Evolutionary conservation across 1,284 basidiomycete genomes (phyloP).

Genomic region (Pisolithus thermaeus): DNA sequence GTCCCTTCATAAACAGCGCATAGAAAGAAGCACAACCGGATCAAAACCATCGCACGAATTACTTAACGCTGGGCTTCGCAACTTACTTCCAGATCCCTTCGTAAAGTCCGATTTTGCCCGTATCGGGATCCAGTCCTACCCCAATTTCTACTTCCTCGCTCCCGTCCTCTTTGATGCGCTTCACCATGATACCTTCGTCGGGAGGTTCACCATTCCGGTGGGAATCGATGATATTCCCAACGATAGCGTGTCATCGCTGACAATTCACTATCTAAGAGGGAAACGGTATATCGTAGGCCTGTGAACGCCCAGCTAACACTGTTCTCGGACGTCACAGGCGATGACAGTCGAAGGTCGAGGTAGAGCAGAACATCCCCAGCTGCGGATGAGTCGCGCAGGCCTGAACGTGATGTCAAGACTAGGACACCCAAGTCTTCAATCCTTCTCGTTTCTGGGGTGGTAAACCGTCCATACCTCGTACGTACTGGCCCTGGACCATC

Average conservation of each 20-base stretch:
- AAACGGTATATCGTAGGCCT: conserved; percentile 9
- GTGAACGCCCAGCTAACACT: conserved; percentile 12
- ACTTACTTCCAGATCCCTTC: conserved; percentile 19
- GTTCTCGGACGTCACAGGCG: conserved; percentile 1
- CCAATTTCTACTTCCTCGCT: conserved; percentile 13
- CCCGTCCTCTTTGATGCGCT: not conserved
- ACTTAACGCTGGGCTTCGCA: not conserved
- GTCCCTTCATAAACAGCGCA: conserved; percentile 3
- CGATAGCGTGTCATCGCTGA: conserved; percentile 6
- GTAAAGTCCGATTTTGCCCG: conserved; percentile 11
- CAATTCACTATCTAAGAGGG: not conserved
- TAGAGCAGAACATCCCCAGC: conserved; percentile 6
- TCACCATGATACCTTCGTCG: conserved; percentile 11
- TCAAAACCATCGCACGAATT: not conserved
- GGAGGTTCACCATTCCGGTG: conserved; percentile 6
- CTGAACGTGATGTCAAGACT: conserved; percentile 16
- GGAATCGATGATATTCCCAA: conserved; percentile 15
- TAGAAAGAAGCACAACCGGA: not conserved
- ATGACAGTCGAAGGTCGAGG: conserved; percentile 14
- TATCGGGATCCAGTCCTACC: conserved; percentile 7
- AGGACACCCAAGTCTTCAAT: conserved; percentile 18
- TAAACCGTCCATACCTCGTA: no score
- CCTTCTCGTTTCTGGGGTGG: no score
- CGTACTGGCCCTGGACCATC: no score
- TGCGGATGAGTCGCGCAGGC: conserved; percentile 3